These are phyloP conservation scores for Linaria vulgaris DNA, from an alignment of 257 asterid species.

Conservation along the genomic window DNA sequence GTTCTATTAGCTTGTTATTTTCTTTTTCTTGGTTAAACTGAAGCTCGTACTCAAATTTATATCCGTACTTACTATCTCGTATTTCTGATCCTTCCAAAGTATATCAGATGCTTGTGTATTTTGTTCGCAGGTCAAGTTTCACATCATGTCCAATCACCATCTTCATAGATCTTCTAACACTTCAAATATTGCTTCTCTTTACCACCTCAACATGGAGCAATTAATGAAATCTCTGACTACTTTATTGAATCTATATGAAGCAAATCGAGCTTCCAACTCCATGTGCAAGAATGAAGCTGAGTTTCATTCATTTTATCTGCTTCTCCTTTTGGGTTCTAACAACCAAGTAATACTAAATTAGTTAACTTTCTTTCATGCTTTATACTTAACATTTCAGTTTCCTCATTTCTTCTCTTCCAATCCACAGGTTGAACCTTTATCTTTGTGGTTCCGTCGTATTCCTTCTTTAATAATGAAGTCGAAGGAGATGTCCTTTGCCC, in stretches of 20 bases:
- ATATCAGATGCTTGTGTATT: conserved; percentile 17
- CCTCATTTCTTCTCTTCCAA: conserved; percentile 17
- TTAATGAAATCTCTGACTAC: conserved; percentile 68
- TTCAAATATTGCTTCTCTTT: conserved; percentile 51
- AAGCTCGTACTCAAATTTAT: too few species aligned
- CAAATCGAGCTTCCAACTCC: conserved; percentile 48
- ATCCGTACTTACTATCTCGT: too few species aligned
- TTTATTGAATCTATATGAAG: conserved; percentile 62
- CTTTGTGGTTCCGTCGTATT: conserved; percentile 69
- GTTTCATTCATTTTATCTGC: conserved; percentile 68
- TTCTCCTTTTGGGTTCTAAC: conserved; percentile 73
- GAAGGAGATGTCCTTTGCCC: conserved; percentile 72
- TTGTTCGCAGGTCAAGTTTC: conserved; percentile 76
- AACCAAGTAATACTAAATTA: conserved; percentile 46
- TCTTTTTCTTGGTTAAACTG: too few species aligned
- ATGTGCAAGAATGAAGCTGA: conserved; percentile 65
- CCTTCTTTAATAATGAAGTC: conserved; percentile 62
- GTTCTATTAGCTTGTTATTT: too few species aligned
- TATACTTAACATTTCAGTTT: background rate
- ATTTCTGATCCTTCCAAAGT: too few species aligned
- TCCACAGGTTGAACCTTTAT: conserved; percentile 69
- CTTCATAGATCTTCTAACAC: conserved; percentile 48
- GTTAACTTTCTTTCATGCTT: conserved; percentile 15
- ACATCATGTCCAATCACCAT: conserved; percentile 71
- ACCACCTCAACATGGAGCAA: conserved; percentile 87